These are phyloP conservation scores for Trapa bicornis DNA, from an alignment of 345 rosid species.

Conservation along the genomic window DNA sequence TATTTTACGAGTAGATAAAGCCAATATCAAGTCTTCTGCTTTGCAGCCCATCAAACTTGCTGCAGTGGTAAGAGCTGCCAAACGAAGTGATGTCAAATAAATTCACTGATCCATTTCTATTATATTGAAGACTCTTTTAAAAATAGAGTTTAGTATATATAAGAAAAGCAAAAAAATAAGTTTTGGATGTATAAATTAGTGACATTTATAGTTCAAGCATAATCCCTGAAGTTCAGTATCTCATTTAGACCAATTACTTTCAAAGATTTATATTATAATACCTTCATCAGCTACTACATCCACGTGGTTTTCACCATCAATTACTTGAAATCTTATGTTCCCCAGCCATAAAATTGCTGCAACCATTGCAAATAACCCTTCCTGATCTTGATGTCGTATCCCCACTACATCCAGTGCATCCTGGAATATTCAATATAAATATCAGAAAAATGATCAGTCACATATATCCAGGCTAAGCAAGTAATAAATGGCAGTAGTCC, in stretches of 20 bases:
- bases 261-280: slow-evolving; percentile 10
- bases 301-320: slow-evolving; percentile 67
- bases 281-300: slow-evolving; percentile 82
- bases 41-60: slow-evolving; percentile 67
- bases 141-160: no score
- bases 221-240: not conserved
- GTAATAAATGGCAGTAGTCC: not conserved
- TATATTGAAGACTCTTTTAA: no score
- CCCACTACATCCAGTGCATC: slow-evolving; percentile 65
- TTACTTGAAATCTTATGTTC: slow-evolving; percentile 63
- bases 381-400: slow-evolving; percentile 64
- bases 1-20: slow-evolving; percentile 60
- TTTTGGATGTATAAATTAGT: not conserved
- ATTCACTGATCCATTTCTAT: no score
- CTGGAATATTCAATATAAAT: slow-evolving; percentile 27
- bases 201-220: not conserved
- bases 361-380: slow-evolving; percentile 60
- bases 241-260: not conserved
- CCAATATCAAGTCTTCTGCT: slow-evolving; percentile 39
- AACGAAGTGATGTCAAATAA: not conserved
- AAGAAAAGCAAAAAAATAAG: not conserved
- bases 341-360: slow-evolving; percentile 87
- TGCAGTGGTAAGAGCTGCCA: slow-evolving; percentile 56
- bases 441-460: slow-evolving; percentile 4
- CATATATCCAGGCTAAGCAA: not conserved